Evolutionary conservation across 2,329 filamentous ascomycete genomes (phyloP).

Genomic region (Raffaelea deltoideospora): DNA sequence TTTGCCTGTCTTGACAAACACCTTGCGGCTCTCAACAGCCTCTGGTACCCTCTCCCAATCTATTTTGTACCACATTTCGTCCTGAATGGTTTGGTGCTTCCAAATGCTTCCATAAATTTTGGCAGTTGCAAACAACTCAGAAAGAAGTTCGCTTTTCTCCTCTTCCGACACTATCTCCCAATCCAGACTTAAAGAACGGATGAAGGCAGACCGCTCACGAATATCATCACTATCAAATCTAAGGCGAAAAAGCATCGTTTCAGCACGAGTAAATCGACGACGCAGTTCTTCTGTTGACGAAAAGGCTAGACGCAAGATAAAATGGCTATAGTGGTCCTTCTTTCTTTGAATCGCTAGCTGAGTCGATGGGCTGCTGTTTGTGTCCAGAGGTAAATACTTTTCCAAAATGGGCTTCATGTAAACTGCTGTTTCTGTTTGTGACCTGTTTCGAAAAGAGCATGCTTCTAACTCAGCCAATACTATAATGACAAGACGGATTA

Average conservation of each 20-base stretch:
- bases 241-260: slow-evolving; percentile 78
- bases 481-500: slow-evolving; percentile 16
- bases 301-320: slow-evolving; percentile 88
- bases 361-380: slow-evolving; percentile 49
- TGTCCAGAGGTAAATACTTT: slow-evolving; percentile 70
- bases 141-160: slow-evolving; percentile 52
- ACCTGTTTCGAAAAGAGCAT: slow-evolving; percentile 86
- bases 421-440: slow-evolving; percentile 61
- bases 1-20: slow-evolving; percentile 65
- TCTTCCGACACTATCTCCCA: slow-evolving; percentile 73
- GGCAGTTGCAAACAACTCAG: slow-evolving; percentile 47
- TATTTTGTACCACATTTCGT: slow-evolving; percentile 89
- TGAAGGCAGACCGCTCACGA: slow-evolving; percentile 59
- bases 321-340: slow-evolving; percentile 96
- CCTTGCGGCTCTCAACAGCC: slow-evolving; percentile 63
- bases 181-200: slow-evolving; percentile 61
- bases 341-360: slow-evolving; percentile 60
- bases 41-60: slow-evolving; percentile 92
- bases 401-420: slow-evolving; percentile 79
- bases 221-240: slow-evolving; percentile 64
- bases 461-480: slow-evolving; percentile 82
- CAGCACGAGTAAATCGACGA: slow-evolving; percentile 69
- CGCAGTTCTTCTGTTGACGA: slow-evolving; percentile 81
- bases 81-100: slow-evolving; percentile 37
- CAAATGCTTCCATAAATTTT: no score